phyloP scores from a whole-genome alignment of 768 basidiomycete species.

The Sporobolomyces roseus region DNA sequence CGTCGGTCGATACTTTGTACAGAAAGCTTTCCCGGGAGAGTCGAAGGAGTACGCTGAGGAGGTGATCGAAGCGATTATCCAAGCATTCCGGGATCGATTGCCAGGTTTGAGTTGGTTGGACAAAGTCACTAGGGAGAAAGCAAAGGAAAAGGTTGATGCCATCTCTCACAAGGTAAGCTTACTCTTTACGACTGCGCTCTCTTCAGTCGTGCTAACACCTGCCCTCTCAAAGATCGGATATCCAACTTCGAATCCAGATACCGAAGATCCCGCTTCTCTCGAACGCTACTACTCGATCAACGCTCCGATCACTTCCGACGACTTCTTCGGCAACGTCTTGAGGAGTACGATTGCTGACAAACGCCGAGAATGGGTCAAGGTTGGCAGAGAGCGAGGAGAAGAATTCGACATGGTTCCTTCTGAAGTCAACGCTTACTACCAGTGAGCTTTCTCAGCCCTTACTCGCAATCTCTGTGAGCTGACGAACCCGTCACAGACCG shows the following conservation, averaged over 20 bases:
- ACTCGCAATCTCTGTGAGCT: too few species aligned
- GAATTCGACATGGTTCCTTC: constrained; percentile 69
- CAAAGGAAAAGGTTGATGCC: constrained; percentile 65
- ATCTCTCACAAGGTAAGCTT: constrained; percentile 22
- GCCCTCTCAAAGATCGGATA: constrained; percentile 74
- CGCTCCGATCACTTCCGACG: constrained; percentile 63
- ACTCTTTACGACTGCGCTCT: not conserved
- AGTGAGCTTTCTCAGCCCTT: too few species aligned
- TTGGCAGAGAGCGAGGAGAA: constrained; percentile 65
- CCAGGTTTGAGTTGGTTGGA: constrained; percentile 86
- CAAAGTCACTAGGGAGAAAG: constrained; percentile 68
- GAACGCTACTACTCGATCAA: constrained; percentile 63
- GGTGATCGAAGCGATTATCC: constrained; percentile 74
- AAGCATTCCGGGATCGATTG: constrained; percentile 75
- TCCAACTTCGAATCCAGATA: constrained; percentile 74
- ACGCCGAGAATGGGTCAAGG: constrained; percentile 66
- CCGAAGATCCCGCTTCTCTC: constrained; percentile 64
- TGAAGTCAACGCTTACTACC: constrained; percentile 75
- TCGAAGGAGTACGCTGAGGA: constrained; percentile 75
- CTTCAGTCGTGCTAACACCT: not conserved
- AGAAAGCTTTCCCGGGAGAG: constrained; percentile 68
- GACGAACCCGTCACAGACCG: too few species aligned
- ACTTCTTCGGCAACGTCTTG: constrained; percentile 81
- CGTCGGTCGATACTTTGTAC: constrained; percentile 78
- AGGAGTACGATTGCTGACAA: constrained; percentile 61